phyloP scores from a whole-genome alignment of 1,284 basidiomycete genomes.

The Cutaneotrichosporon cutaneum region DNA sequence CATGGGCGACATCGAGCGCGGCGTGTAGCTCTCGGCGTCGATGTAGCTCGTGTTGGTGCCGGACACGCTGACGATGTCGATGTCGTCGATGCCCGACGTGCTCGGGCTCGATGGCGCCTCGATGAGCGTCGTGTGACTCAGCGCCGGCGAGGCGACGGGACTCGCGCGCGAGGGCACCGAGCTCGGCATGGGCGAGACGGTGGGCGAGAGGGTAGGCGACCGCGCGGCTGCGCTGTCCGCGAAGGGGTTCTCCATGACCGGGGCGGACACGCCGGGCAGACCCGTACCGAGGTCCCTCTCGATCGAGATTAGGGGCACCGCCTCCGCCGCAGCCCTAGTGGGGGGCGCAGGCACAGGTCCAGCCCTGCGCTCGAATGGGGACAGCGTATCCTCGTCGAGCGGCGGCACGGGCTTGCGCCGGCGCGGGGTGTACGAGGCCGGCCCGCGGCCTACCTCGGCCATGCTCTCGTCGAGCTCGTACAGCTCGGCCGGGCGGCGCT shows the following conservation, averaged over 20 bases:
- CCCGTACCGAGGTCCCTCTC: neutral
- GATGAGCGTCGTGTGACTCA: neutral
- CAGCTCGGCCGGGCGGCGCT: constrained; percentile 16
- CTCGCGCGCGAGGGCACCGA: neutral
- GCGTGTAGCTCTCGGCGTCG: constrained; percentile 27
- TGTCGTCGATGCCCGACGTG: constrained; percentile 10
- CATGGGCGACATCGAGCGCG: constrained; percentile 12
- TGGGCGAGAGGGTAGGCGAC: neutral
- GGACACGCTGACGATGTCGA: constrained; percentile 19
- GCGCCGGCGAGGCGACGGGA: neutral
- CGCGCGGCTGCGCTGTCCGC: neutral
- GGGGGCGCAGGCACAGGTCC: neutral
- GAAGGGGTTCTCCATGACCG: neutral
- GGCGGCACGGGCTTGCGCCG: constrained; percentile 5
- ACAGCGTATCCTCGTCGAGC: neutral
- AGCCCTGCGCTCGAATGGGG: neutral
- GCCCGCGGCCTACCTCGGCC: neutral
- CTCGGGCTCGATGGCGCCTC: neutral
- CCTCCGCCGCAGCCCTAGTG: no score
- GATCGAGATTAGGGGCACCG: constrained; percentile 6
- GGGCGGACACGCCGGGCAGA: neutral
- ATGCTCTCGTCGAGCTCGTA: constrained; percentile 22
- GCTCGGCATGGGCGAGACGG: neutral
- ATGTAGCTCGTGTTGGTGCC: constrained; percentile 17
- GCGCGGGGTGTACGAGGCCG: neutral